Evolutionary conservation across 1,284 basidiomycete genomes (phyloP), one percentile per base, ranked within the genome.

Genomic region (Moesziomyces parantarcticus): DNA sequence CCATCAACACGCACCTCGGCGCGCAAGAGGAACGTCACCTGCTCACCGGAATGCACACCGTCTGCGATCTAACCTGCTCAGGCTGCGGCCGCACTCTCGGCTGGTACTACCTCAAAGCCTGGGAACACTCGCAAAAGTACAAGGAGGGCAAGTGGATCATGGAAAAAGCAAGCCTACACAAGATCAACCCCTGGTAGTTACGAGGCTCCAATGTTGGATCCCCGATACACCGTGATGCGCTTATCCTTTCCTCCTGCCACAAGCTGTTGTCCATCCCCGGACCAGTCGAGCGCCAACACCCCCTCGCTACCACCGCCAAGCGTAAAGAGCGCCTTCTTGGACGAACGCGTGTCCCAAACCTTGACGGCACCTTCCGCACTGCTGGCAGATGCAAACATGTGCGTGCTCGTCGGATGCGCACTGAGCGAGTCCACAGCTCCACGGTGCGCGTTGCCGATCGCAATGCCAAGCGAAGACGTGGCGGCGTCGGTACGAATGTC

Each of bases 41-140:
- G 25, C 83, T 93, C 50, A 94, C 92, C 1, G 92, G 92, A 3
- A 87, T 92, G 10, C 92, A 94, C 76, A 91, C 90, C 0, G 92
- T 85, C 5, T 90, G 90, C 14, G 92, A 93, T 77, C 88, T 90
- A 0, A 90, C 87, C 79, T 93, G 92, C 79, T 66, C 90, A 39
- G 91, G 91, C 0, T 94, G 92, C 83, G 89, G 89, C 60, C 90
- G 90, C 18, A 88, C 90, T 22, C 74, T 94, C 4, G 92, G 92
- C 0, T 94, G 92, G 92, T 92, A 87, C 77, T 94, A 94, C 75
- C 88, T 92, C 79, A 91, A 90, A 77, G 92, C 92, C 8, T 88
- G 89, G 2, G 91, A 94, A 75, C 85, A 86, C 29, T 87, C 88
- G 8, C 92, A 94, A 88, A 92, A 91, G 80, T 94, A 94, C 81